Evolutionary conservation across 1,139 yeast genomes (phyloP).

Genomic region (Candida sp.): DNA sequence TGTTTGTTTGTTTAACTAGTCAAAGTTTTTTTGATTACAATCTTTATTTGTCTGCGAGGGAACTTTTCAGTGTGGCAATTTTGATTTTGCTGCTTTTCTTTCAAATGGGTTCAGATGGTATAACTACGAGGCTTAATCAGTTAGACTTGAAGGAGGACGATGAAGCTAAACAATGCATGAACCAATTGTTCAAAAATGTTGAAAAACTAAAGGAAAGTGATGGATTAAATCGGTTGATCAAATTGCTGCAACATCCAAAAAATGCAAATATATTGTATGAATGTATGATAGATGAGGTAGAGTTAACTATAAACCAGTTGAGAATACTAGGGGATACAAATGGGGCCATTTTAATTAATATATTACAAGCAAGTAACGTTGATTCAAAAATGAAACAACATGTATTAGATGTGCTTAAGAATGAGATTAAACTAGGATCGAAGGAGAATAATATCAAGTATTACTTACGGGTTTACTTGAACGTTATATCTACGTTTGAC

Average conservation of each 20-base stretch:
- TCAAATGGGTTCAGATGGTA: neutral
- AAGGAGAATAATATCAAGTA: constrained; percentile 7
- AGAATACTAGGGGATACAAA: constrained; percentile 16
- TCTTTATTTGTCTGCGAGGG: neutral
- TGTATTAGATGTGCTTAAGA: constrained; percentile 12
- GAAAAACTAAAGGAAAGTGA: neutral
- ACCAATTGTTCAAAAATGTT: constrained; percentile 1
- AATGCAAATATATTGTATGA: constrained; percentile 13
- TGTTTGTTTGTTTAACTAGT: too few species aligned
- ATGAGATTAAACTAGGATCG: constrained; percentile 9
- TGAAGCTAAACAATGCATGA: constrained; percentile 4
- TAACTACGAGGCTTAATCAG: neutral
- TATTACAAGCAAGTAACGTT: constrained; percentile 7
- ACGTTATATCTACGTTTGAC: constrained; percentile 17
- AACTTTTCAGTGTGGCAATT: too few species aligned
- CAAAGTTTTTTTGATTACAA: neutral
- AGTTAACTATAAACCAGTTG: constrained; percentile 11
- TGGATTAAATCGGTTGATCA: neutral
- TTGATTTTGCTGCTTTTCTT: too few species aligned
- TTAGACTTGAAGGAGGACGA: neutral
- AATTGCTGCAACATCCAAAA: constrained; percentile 8
- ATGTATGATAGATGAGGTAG: constrained; percentile 16
- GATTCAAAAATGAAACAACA: constrained; percentile 8
- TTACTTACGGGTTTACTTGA: constrained; percentile 16
- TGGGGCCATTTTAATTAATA: constrained; percentile 13